Percentiles rank a stretch among this genome's conserved stretches.
phyloP scores from a whole-genome alignment of 1,284 basidiomycete genomes.

The Sanghuangporus weigelae region DNA sequence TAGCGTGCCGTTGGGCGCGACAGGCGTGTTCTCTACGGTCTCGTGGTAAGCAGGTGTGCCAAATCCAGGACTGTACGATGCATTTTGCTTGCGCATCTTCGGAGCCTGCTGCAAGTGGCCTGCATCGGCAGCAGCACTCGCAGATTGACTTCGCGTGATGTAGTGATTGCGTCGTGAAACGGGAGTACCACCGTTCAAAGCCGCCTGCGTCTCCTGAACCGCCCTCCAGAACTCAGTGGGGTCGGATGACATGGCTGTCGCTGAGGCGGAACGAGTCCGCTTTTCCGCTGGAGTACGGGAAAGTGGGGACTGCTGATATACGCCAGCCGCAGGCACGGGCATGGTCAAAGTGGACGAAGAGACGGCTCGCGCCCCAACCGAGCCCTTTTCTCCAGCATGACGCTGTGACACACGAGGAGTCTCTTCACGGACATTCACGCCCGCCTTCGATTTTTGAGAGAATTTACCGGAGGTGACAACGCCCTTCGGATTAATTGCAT shows the following conservation, averaged over 20 bases:
- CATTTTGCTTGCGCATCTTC: conserved; percentile 6
- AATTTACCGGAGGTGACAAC: not conserved
- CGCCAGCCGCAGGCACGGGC: not conserved
- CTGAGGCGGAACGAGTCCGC: not conserved
- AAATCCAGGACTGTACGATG: conserved; percentile 4
- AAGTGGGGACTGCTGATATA: not conserved
- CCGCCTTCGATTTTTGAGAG: not conserved
- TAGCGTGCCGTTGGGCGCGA: not conserved
- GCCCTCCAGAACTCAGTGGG: conserved; percentile 7
- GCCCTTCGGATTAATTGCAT: not conserved
- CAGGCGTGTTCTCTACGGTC: not conserved
- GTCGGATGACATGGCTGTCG: conserved; percentile 7
- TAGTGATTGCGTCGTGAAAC: conserved; percentile 13
- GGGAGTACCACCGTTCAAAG: not conserved
- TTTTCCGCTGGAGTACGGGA: not conserved
- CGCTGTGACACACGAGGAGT: conserved; percentile 9
- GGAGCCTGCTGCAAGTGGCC: conserved; percentile 1
- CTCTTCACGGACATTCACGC: conserved; percentile 6
- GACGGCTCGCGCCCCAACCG: not conserved
- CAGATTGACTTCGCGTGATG: conserved; percentile 18
- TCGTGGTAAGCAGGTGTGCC: not conserved
- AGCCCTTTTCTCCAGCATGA: conserved; percentile 4
- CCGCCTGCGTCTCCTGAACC: conserved; percentile 1
- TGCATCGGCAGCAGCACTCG: not conserved
- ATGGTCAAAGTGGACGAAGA: conserved; percentile 3